Evolutionary conservation across 1,139 yeast genomes (phyloP), one percentile per base, ranked within the genome.

Genomic region (Komagataea norvegica): DNA sequence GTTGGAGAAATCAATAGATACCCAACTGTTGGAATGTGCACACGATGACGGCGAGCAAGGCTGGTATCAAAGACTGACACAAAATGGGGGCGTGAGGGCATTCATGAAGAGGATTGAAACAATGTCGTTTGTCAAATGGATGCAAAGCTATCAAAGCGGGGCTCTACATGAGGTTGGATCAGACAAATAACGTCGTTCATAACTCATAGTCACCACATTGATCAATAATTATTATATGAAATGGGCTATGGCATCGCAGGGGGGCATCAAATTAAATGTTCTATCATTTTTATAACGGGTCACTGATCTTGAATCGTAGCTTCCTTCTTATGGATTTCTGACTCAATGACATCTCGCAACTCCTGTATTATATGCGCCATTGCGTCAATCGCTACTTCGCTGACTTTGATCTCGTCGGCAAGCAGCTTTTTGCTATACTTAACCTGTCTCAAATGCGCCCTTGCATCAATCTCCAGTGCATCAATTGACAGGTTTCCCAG

Each of bases 21-120:
- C 28, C 31, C 34, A 41, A 8, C 16, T 38, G 8, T 14, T 34
- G 21, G 15, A 25, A 6, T 9, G 55, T 61, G 3, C 52, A 59
- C 5, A 62, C 59, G 37, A 27, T 62, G 11, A 66, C 61, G 48
- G 68, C 65, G 34, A 54, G 63, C 51, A 40, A 3, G 5, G 25
- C 6, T 26, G 37, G 41, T 24, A 25, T 11, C 21, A 22, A 16
- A 14, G 32, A 23, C 11, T 33, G 14, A 21, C 15, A 15, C 24
- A 38, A 33, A 51, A 24, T 28, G 37, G 37, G 13, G 19, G 25
- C 14, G 19, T 41, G 13, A 24, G 40, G 32, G 34, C 29, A n/a
- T 32, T 31, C n/a, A 9, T 33, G 9, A 27, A 28, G 2, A 36
- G 16, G 3, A n/a, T 39, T 8, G 37, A 30, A 18, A 35, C 23